These are phyloP conservation scores for Tympanopsis confertula DNA, from an alignment of 2,329 filamentous ascomycete genomes.

Conservation along the genomic window DNA sequence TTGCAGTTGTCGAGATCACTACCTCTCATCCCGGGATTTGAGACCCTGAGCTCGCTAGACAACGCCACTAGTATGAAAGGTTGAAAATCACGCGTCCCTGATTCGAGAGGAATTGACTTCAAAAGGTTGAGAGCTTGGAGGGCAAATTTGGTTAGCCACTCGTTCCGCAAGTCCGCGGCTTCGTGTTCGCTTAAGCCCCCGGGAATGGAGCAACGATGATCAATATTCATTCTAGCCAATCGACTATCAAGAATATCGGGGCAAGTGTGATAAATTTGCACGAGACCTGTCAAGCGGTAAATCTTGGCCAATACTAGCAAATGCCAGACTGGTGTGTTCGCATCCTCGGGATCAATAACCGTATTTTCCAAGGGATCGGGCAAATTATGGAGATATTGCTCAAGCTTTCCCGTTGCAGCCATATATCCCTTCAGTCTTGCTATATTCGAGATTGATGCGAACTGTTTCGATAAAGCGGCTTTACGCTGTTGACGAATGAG, in stretches of 20 bases:
- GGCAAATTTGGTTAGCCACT: slow-evolving; percentile 36
- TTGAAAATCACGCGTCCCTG: slow-evolving; percentile 39
- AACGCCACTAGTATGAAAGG: slow-evolving; percentile 37
- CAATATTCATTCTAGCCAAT: slow-evolving; percentile 12
- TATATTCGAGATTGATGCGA: slow-evolving; percentile 15
- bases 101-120: slow-evolving; percentile 34
- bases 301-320: slow-evolving; percentile 38
- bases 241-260: slow-evolving; percentile 34
- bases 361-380: slow-evolving; percentile 31
- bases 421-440: slow-evolving; percentile 19
- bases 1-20: slow-evolving; percentile 15
- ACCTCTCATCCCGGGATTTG: slow-evolving; percentile 17
- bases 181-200: slow-evolving; percentile 7
- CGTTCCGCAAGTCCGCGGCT: slow-evolving; percentile 14
- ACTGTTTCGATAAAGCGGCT: slow-evolving; percentile 16
- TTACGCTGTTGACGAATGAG: slow-evolving; percentile 21
- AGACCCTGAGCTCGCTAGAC: slow-evolving; percentile 34
- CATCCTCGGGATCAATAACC: slow-evolving; percentile 36
- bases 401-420: slow-evolving; percentile 22
- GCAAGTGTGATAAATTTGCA: slow-evolving; percentile 42
- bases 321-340: slow-evolving; percentile 37
- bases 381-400: slow-evolving; percentile 31
- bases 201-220: slow-evolving; percentile 1
- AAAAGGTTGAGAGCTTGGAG: slow-evolving; percentile 35
- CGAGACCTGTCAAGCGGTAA: slow-evolving; percentile 36